phyloP scores from a whole-genome alignment of 257 asterid species.

The Eustoma russellianum region DNA sequence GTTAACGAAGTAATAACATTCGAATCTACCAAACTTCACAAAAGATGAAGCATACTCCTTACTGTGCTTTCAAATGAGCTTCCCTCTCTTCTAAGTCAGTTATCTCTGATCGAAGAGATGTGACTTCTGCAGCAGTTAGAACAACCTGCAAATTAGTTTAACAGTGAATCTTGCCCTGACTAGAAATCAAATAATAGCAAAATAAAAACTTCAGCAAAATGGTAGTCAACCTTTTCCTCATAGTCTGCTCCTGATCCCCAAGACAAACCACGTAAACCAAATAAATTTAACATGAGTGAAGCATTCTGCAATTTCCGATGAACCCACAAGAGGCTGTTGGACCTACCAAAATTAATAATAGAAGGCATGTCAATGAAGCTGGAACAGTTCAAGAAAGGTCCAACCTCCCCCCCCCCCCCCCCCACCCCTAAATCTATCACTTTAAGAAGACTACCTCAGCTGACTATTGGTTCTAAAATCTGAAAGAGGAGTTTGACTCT shows the following conservation, averaged over 20 bases:
- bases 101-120: slow-evolving; percentile 91
- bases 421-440: too few relatives aligned
- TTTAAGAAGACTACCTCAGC: slow-evolving; percentile 26
- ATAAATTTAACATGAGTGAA: slow-evolving; percentile 66
- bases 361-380: not conserved
- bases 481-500: slow-evolving; percentile 24
- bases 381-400: slow-evolving; percentile 13
- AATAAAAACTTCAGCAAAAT: too few relatives aligned
- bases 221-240: slow-evolving; percentile 59
- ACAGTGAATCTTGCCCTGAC: not conserved
- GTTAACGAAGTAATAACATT: too few relatives aligned
- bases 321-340: slow-evolving; percentile 31
- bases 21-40: too few relatives aligned
- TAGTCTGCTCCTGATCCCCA: slow-evolving; percentile 63
- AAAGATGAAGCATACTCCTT: slow-evolving; percentile 16
- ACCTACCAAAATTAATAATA: slow-evolving; percentile 26
- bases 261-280: slow-evolving; percentile 56
- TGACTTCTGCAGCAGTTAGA: slow-evolving; percentile 76
- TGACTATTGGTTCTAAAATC: slow-evolving; percentile 15
- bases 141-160: slow-evolving; percentile 43
- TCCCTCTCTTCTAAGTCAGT: slow-evolving; percentile 73
- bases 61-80: slow-evolving; percentile 88
- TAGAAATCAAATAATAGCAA: not conserved
- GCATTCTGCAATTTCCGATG: slow-evolving; percentile 40
- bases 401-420: too few relatives aligned